Percentiles rank a stretch among this genome's conserved stretches.
Conservation (phyloP, 176 grass and related monocot genomes). For the Carex kokanica region DNA sequence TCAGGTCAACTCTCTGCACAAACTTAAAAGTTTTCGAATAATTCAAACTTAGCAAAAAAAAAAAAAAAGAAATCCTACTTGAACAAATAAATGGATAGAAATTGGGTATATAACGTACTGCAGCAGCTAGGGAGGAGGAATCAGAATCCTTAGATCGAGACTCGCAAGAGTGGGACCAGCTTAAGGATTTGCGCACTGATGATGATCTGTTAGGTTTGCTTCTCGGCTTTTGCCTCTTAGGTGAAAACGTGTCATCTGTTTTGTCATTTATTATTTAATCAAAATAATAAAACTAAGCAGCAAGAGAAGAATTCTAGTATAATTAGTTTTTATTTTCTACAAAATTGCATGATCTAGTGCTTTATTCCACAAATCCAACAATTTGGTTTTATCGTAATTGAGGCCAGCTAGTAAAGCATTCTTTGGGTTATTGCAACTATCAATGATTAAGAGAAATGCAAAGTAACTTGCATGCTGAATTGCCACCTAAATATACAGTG, state of each 20-base stretch:
- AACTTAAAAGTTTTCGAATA: neutral
- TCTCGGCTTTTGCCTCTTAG: slow-evolving; percentile 59
- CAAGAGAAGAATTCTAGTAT: neutral
- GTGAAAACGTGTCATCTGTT: slow-evolving; percentile 53
- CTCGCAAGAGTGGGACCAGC: slow-evolving; percentile 60
- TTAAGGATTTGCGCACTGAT: slow-evolving; percentile 48
- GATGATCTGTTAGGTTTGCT: slow-evolving; percentile 48
- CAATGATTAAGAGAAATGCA: neutral
- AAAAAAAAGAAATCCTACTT: neutral
- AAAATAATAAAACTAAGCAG: neutral
- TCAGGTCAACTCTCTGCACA: slow-evolving; percentile 80
- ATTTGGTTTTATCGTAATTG: neutral
- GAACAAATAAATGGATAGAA: slow-evolving; percentile 9
- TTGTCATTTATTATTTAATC: slow-evolving; percentile 33
- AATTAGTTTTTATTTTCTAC: neutral
- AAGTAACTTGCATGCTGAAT: neutral
- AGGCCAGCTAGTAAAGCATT: neutral
- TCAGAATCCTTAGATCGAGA: slow-evolving; percentile 61
- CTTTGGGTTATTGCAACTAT: neutral
- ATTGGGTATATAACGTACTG: slow-evolving; percentile 38
- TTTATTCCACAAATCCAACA: neutral
- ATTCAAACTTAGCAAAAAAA: slow-evolving; percentile 14
- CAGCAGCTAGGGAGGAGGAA: slow-evolving; percentile 47
- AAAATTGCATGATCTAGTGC: neutral
- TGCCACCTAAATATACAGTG: neutral